Conservation (phyloP, 2,329 filamentous ascomycete species). For the Ceratocystis ficicola region DNA sequence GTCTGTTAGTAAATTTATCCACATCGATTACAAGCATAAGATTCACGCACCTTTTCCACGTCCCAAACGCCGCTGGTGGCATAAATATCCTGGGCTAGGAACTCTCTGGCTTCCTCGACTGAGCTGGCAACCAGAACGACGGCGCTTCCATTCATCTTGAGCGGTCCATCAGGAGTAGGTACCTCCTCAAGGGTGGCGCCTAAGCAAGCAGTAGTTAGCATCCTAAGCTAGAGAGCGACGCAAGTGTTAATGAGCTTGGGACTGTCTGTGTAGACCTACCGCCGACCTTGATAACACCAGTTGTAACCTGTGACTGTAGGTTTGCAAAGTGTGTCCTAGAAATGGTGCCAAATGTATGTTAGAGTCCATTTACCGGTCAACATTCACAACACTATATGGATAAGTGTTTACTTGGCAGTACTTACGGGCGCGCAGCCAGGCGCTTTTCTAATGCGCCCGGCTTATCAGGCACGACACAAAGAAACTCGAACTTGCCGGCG, state of each 20-base stretch:
- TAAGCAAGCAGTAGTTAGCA: constrained; percentile 25
- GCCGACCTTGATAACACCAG: constrained; percentile 51
- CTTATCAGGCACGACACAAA: constrained; percentile 57
- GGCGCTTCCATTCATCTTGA: constrained; percentile 63
- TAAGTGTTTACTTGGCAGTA: constrained; percentile 21
- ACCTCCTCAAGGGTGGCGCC: constrained; percentile 57
- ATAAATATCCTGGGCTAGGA: constrained; percentile 63
- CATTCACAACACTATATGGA: neutral
- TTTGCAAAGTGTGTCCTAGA: constrained; percentile 41
- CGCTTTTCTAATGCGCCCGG: constrained; percentile 48
- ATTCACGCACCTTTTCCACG: constrained; percentile 44
- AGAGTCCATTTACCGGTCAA: neutral
- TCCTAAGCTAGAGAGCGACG: neutral
- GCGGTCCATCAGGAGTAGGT: constrained; percentile 45
- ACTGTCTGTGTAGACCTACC: constrained; percentile 35
- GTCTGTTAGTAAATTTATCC: neutral
- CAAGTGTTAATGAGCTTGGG: neutral
- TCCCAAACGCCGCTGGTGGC: constrained; percentile 66
- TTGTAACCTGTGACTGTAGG: constrained; percentile 40
- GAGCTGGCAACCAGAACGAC: constrained; percentile 55
- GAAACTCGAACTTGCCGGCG: constrained; percentile 46
- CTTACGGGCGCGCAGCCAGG: constrained; percentile 47
- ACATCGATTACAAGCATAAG: neutral
- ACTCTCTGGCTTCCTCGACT: constrained; percentile 55
- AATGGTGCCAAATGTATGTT: neutral